Evolutionary conservation across 345 rosid species (phyloP), one percentile per base, ranked within the genome.

Genomic region (Salix dunnii): DNA sequence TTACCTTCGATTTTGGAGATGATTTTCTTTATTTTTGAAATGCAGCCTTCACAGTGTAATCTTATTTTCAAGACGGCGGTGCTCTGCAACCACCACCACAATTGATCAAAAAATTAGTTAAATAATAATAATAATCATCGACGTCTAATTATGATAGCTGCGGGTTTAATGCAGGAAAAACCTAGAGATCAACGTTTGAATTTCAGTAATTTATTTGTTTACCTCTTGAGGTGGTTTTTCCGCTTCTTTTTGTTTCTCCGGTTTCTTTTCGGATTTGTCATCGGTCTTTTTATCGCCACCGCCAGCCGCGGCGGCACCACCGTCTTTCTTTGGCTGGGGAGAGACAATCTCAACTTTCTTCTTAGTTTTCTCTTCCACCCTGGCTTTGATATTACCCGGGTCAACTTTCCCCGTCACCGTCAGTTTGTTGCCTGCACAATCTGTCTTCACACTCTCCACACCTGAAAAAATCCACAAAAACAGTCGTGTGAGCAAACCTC

Each of bases 351-450:
- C 82, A 3, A 82, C 85, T 68, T 73, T 76, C 83, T 76, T 84
- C 77, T 75, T 70, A 0, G 71, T 75, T 72, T 79, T 83, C 71
- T 62, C 71, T 70, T 84, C 89, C 62, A 87, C 38, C 79, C 67
- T 51, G 48, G 84, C 75, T 16, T 68, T 78, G 16, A 87, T 74
- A 53, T 77, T 75, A 40, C 76, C 72, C 6, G 89, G 86, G 35
- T 87, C 89, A 35, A 75, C 85, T 60, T 79, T 84, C 31, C 89
- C 89, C n/a, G 71, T 73, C 14, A 85, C 89, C 82, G 85, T 83
- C 55, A 87, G 7, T 70, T 85, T 87, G 79, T 77, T 70, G 16
- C 67, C 80, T 21, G 74, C 82, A 2, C 68, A 20, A 35, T 87
- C 89, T 11, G 81, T 65, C 38, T 81, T 77, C 72, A 75, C 86